Evolutionary conservation across 257 asterid species (phyloP).

Genomic region (Hygrophila difformis): DNA sequence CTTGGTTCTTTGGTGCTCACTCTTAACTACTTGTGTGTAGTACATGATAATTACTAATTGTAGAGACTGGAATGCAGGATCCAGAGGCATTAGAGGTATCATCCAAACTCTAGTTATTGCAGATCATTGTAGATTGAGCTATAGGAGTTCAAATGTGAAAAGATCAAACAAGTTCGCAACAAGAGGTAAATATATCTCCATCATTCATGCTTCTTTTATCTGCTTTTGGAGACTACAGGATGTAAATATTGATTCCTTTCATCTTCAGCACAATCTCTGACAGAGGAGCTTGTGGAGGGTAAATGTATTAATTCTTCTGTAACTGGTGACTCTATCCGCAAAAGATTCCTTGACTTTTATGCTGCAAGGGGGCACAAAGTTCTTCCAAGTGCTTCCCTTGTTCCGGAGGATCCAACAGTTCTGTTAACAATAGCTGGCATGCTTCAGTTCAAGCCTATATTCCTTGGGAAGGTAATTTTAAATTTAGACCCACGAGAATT

Average conservation of each 20-base stretch:
- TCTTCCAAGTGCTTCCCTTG: constrained; percentile 94
- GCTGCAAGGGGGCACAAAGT: constrained; percentile 73
- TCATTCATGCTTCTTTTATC: neutral
- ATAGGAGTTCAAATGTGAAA: constrained; percentile 14
- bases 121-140: constrained; percentile 27
- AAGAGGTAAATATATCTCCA: constrained; percentile 38
- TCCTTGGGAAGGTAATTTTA: constrained; percentile 82
- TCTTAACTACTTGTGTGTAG: constrained; percentile 3
- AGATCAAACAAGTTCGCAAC: constrained; percentile 18
- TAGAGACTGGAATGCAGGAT: constrained; percentile 33
- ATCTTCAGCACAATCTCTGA: constrained; percentile 68
- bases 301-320: constrained; percentile 23
- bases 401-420: constrained; percentile 96
- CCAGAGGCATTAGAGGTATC: constrained; percentile 33
- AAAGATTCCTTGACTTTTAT: constrained; percentile 70
- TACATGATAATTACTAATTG: constrained; percentile 3
- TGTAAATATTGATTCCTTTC: constrained; percentile 25
- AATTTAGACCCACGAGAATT: constrained; percentile 13
- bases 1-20: neutral
- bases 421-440: constrained; percentile 92
- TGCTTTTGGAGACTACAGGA: neutral
- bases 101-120: constrained; percentile 20
- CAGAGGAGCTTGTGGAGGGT: constrained; percentile 56
- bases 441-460: constrained; percentile 97
- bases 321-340: constrained; percentile 81